Conservation (phyloP, 768 basidiomycete genomes). For the Boletellus sp. region DNA sequence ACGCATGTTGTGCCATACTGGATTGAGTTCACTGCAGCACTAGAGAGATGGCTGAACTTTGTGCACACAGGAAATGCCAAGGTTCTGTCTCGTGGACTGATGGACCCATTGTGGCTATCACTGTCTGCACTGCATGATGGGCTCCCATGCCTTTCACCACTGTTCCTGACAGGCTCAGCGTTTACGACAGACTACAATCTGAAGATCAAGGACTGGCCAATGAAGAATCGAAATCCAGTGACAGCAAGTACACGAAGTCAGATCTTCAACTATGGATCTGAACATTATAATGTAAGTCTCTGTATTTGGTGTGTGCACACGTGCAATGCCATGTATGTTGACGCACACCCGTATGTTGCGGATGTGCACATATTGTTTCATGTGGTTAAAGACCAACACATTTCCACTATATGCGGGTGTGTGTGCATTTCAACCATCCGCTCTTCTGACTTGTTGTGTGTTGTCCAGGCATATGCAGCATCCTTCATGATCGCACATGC, state of each 20-base stretch:
- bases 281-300: not conserved
- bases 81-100: not conserved
- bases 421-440: too few relatives aligned
- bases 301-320: not conserved
- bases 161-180: too few relatives aligned
- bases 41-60: not conserved
- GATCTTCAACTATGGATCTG: not conserved
- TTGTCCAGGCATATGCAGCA: too few relatives aligned
- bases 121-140: not conserved
- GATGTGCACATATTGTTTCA: not conserved
- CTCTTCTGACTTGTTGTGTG: too few relatives aligned
- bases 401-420: too few relatives aligned
- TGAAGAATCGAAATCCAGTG: not conserved
- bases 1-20: not conserved
- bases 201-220: not conserved
- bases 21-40: not conserved
- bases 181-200: too few relatives aligned
- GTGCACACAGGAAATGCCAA: not conserved
- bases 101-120: not conserved
- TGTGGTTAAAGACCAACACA: too few relatives aligned
- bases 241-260: not conserved
- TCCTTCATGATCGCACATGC: too few relatives aligned
- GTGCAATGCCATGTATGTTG: too few relatives aligned
- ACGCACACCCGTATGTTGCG: too few relatives aligned
- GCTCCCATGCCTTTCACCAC: not conserved